Conservation (phyloP, 441 rosid species). For the Erysimum pusillum region DNA sequence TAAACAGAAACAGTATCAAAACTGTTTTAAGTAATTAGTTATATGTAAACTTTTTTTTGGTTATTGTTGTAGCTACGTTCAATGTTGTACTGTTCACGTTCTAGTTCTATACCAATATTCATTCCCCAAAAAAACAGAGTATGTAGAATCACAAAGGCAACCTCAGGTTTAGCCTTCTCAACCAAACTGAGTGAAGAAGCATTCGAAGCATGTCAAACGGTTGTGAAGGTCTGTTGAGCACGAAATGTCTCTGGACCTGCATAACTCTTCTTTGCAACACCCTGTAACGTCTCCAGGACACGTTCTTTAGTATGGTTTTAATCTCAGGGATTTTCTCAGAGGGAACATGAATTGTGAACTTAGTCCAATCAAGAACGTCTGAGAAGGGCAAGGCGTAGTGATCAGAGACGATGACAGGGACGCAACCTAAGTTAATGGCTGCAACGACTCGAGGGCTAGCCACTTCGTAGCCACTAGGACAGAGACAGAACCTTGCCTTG, state of each 20-base stretch:
- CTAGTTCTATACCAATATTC: conserved; percentile 30
- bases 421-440: conserved; percentile 55
- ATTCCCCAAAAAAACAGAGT: conserved; percentile 11
- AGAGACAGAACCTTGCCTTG: conserved; percentile 56
- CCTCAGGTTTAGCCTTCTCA: conserved; percentile 55
- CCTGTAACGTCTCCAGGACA: conserved; percentile 45
- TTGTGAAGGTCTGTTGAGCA: conserved; percentile 51
- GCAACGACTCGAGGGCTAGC: conserved; percentile 60
- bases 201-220: conserved; percentile 58
- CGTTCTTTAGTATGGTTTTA: conserved; percentile 45
- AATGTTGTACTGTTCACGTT: conserved; percentile 26
- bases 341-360: conserved; percentile 54
- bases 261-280: conserved; percentile 50
- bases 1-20: conserved; percentile 3
- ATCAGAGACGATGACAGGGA: conserved; percentile 57
- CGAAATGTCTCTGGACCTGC: conserved; percentile 54
- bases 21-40: background rate
- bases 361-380: conserved; percentile 59
- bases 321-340: conserved; percentile 50
- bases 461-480: conserved; percentile 67
- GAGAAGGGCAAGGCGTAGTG: conserved; percentile 57
- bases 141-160: conserved; percentile 34
- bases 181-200: conserved; percentile 59
- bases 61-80: conserved; percentile 21
- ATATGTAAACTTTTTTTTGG: conserved; percentile 3